Evolutionary conservation across 805 yeast species (phyloP).

Genomic region (Aciculoconidium aculeatum): DNA sequence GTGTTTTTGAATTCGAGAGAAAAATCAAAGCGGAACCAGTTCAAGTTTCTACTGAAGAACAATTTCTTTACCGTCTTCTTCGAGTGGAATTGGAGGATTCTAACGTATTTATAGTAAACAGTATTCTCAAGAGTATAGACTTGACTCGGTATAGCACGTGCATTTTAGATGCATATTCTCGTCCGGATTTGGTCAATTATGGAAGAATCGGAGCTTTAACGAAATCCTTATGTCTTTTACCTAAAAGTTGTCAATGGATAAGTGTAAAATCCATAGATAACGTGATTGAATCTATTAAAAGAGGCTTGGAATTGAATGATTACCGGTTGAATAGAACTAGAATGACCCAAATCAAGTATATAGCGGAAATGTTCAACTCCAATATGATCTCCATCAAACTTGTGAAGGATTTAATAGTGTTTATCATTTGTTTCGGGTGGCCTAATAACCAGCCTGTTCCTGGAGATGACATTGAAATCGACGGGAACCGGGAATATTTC

Average conservation of each 20-base stretch:
- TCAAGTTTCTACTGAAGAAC: constrained; percentile 6
- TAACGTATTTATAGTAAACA: too few species aligned
- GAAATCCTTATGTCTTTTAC: constrained; percentile 24
- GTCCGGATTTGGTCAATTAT: constrained; percentile 57
- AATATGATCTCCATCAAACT: constrained; percentile 42
- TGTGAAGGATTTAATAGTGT: constrained; percentile 47
- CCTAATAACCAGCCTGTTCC: constrained; percentile 52
- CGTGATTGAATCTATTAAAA: constrained; percentile 53
- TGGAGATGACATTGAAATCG: constrained; percentile 41
- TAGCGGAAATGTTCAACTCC: constrained; percentile 51
- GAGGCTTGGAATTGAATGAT: constrained; percentile 63
- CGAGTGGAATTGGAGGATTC: constrained; percentile 50
- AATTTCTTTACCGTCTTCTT: constrained; percentile 42
- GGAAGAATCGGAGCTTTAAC: constrained; percentile 51
- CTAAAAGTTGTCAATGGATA: constrained; percentile 33
- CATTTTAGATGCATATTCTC: constrained; percentile 40
- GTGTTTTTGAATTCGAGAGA: too few species aligned
- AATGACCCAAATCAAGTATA: constrained; percentile 52
- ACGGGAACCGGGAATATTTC: constrained; percentile 64
- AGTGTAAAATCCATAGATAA: constrained; percentile 50
- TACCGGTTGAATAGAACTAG: constrained; percentile 55
- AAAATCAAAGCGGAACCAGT: constrained; percentile 22
- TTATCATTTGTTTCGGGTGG: constrained; percentile 62
- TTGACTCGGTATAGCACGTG: constrained; percentile 23
- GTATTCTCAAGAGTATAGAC: too few species aligned